phyloP scores from a whole-genome alignment of 768 basidiomycete species.

The Lactarius trivialis region DNA sequence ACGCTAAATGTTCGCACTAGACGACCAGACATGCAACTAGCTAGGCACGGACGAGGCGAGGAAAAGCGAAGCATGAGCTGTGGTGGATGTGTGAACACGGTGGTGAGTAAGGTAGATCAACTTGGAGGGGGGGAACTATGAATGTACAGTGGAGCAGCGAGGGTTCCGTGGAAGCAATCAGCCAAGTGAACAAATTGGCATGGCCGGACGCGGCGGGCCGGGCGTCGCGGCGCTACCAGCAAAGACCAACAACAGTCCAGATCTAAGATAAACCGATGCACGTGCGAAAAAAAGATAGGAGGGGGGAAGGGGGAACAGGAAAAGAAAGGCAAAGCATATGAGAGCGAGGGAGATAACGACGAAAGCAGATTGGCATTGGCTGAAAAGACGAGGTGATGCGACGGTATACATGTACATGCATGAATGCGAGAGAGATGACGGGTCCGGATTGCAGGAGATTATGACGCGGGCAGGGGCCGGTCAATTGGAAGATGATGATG shows the following conservation, averaged over 20 bases:
- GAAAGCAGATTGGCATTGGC: conserved; percentile 11
- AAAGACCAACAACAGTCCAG: neutral
- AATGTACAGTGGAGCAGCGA: neutral
- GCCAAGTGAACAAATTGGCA: neutral
- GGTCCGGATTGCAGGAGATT: neutral
- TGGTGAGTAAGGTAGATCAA: neutral
- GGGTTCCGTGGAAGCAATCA: neutral
- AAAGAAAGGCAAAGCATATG: conserved; percentile 9
- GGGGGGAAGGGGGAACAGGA: too few relatives aligned
- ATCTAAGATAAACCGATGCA: conserved; percentile 2
- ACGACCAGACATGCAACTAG: too few relatives aligned
- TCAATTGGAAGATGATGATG: neutral
- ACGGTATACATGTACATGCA: conserved; percentile 9
- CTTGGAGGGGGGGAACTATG: neutral
- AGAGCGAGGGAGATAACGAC: conserved; percentile 16
- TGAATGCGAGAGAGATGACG: neutral
- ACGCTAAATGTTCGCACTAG: neutral
- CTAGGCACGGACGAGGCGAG: neutral
- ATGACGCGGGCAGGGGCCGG: neutral
- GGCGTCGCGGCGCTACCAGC: neutral
- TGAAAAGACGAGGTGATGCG: neutral
- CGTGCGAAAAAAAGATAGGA: neutral
- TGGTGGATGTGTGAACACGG: neutral
- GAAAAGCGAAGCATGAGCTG: neutral
- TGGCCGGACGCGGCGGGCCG: neutral